phyloP scores from a whole-genome alignment of 129 eudicot species.

The Erigeron canadensis region DNA sequence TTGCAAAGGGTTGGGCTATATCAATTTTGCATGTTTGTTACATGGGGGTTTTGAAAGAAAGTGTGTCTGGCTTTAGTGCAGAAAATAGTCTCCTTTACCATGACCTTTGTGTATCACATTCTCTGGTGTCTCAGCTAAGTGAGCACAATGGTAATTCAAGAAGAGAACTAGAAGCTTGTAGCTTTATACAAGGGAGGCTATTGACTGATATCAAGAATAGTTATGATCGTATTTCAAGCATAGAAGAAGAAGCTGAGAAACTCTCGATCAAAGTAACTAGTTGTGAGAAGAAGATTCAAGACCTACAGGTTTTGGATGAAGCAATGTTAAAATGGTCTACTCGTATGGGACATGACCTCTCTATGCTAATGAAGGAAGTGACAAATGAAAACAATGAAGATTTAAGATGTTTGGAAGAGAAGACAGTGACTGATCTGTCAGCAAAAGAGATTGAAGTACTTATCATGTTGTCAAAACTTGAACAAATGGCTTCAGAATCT shows the following conservation, averaged over 20 bases:
- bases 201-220: constrained; percentile 58
- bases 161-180: constrained; percentile 60
- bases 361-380: constrained; percentile 42
- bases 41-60: constrained; percentile 62
- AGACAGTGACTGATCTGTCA: constrained; percentile 3
- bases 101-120: constrained; percentile 55
- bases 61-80: constrained; percentile 51
- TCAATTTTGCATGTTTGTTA: constrained; percentile 76
- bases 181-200: constrained; percentile 52
- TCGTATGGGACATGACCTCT: constrained; percentile 57
- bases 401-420: constrained; percentile 22
- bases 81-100: constrained; percentile 60
- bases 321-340: constrained; percentile 54
- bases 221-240: constrained; percentile 56
- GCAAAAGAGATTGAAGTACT: constrained; percentile 18
- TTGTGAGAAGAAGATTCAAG: constrained; percentile 54
- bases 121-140: constrained; percentile 44
- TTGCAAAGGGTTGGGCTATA: constrained; percentile 60
- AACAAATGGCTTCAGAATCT: constrained; percentile 13
- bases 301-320: constrained; percentile 61
- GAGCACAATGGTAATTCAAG: constrained; percentile 49
- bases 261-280: constrained; percentile 42
- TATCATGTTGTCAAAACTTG: constrained; percentile 22
- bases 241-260: constrained; percentile 55
- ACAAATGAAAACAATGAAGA: constrained; percentile 18